Evolutionary conservation across 768 basidiomycete genomes (phyloP), one percentile per base, ranked within the genome.

Genomic region (Omphalotus guepiniiformis): DNA sequence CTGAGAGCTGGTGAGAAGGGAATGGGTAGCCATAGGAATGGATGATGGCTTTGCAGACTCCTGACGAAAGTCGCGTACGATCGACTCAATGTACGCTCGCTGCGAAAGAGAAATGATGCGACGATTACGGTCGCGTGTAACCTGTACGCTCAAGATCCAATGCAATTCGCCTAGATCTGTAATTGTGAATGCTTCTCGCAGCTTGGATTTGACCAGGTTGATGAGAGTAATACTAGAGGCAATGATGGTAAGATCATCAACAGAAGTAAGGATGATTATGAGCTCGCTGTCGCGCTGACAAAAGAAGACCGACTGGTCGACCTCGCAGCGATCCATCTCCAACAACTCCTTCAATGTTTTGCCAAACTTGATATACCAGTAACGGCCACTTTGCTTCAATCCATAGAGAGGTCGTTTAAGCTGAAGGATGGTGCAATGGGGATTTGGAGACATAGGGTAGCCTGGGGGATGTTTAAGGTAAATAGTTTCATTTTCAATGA

Each of bases 121-220:
- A 2, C 28, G 29, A 3, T 11, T 54, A 6, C 56, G 40, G 16
- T 53, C 47, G 2, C 53, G 35, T 18, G 30, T 48, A 22, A 63
- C 53, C 16, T 60, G 49, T 13, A 62, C 55, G 19, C 68, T 64
- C 1, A 69, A 46, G 1, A 67, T 44, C 62, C 62, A 66, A 16
- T 58, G 57, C 0, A 68, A 38, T 8, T 58, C 49, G 0, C 65
- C 61, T 1, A 63, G 19, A 34, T 68, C 64, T 0, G 55, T 58
- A 7, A 68, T 61, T 19, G 62, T 51, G 32, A 66, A 50, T 27
- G 53, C 42, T 6, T 44, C 35, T 3, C 46, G 15, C n/a, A 65
- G 42, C 18, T 49, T 26, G 0, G 2, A 12, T 35, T 63, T 62
- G 28, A 64, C 55, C 0, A 32, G 26, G 1, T 44, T n/a, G 25